Base-by-base conservation (phyloP, 305 asterid genomes). In the Solanum hybrid region DNA sequence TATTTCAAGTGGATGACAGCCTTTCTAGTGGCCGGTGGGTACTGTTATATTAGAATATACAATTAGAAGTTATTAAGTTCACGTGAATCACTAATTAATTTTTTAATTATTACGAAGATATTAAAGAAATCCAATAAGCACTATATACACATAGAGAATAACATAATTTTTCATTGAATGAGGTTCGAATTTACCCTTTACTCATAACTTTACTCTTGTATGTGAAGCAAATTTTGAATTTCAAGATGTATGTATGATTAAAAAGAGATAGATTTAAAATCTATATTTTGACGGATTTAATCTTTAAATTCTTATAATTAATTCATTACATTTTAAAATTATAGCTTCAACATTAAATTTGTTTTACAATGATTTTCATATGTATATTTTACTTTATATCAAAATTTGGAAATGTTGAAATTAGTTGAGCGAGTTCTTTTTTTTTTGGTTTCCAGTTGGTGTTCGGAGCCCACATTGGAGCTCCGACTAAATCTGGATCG, bases 1-100 rank as follows among this genome's bases (percentile, higher is more conserved):
- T 38, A 87, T 87, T 10, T 72, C 81, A 72, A 87, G 81, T 87
- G 84, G 89, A 87, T 36, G 89, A 36, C 89, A 87, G 66, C 82
- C 16, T 12, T 86, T 10, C 7, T 71, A 5, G 11, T 72, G 89
- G 27, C 72, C 38, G 37, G 87, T 42, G 17, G 27, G 11, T 27
- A 72, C 20, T 27, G 10, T 27, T 12, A 72, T 72, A n/a, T 10
- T 40, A 4, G 14, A 71, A 4, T 12, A 71, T 71, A 32, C 34
- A 0, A 32, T 32, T 32, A 32, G 2, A 32, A 26, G 6, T 71
- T 26, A 71, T 71, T 71, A 2, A 26, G 2, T 11, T 71, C 0
- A 26, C 20, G 2, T 26, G 1, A 71, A 26, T 71, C 0, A n/a
- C 10, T 56, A 56, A 56, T 17, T 56, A 17, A 20, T 56, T 56